Evolutionary conservation across 1,284 basidiomycete genomes (phyloP), one percentile per base, ranked within the genome.

Genomic region (Cutaneotrichosporon cavernicola): DNA sequence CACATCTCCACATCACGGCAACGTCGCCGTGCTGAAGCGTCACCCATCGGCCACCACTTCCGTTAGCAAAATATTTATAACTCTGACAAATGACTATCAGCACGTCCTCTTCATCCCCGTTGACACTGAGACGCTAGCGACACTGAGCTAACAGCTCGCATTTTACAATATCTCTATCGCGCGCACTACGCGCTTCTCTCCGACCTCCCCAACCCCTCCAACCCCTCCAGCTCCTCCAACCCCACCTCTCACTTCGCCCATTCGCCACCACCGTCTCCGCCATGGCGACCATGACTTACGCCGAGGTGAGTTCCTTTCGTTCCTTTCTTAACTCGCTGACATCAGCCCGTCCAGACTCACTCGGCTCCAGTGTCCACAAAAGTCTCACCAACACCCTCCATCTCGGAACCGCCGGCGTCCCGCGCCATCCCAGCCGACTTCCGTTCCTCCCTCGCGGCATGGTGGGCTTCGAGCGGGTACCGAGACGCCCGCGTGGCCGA

Each of bases 401-500:
- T 40, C n/a, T 36, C 53, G 16, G 34, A 55, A 21, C 55, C 55
- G 34, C 55, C 73, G 2, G 68, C 70, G 50, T 66, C 71, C 38
- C 58, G 58, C 38, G 58, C 52, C 1, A 75, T 79, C 21, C 77
- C 77, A 7, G 73, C 62, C 31, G 76, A 77, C 63, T 79, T 79
- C 65, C 68, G 70, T 61, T 70, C 73, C 4, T 75, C 73, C 8
- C 63, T 79, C 11, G 61, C 72, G 0, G 76, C 76, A 40, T 79
- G 77, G 77, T 79, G 77, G 77, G 68, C 71, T 40, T 75, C 73
- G 14, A 72, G 72, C 14, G 74, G 73, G 3, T 77, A 78, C 67
- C 70, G 71, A 49, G 76, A 77, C 61, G 75, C 74, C 2, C 60
- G 76, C 10, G 50, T 70, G 11, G 76, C 76, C 38, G 77, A 79